Conservation (phyloP, 768 basidiomycete species). For the Serendipita vermifera region DNA sequence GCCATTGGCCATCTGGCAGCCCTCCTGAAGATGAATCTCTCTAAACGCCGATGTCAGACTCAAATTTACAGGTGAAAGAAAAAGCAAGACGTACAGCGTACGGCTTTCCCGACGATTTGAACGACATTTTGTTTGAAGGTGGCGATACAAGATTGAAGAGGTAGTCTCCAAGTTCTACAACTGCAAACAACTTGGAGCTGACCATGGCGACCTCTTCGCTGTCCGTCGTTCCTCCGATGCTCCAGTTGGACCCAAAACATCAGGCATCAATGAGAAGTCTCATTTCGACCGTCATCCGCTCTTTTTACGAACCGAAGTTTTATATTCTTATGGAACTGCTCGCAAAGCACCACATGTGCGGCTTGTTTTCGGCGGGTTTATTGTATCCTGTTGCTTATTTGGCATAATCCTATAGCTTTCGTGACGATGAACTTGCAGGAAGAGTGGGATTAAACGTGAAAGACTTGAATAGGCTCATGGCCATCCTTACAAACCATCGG, state of each 20-base stretch:
- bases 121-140: constrained; percentile 7
- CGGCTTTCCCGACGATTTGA: constrained; percentile 5
- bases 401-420: constrained; percentile 45
- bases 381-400: background rate
- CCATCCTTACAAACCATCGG: constrained; percentile 62
- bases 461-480: constrained; percentile 81
- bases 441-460: constrained; percentile 80
- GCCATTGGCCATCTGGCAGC: constrained; percentile 46
- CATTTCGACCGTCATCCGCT: constrained; percentile 1
- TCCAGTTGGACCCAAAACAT: background rate
- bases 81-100: constrained; percentile 2
- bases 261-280: constrained; percentile 2
- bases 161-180: background rate
- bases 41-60: background rate
- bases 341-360: constrained; percentile 78
- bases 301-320: constrained; percentile 85
- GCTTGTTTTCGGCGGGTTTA: background rate
- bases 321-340: constrained; percentile 91
- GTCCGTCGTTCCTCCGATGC: background rate
- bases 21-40: background rate
- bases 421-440: constrained; percentile 88
- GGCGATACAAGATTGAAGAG: background rate
- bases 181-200: background rate
- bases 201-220: background rate
- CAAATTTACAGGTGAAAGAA: background rate